phyloP scores from a whole-genome alignment of 2,329 filamentous ascomycete species.

The Stachybotrys chartarum region DNA sequence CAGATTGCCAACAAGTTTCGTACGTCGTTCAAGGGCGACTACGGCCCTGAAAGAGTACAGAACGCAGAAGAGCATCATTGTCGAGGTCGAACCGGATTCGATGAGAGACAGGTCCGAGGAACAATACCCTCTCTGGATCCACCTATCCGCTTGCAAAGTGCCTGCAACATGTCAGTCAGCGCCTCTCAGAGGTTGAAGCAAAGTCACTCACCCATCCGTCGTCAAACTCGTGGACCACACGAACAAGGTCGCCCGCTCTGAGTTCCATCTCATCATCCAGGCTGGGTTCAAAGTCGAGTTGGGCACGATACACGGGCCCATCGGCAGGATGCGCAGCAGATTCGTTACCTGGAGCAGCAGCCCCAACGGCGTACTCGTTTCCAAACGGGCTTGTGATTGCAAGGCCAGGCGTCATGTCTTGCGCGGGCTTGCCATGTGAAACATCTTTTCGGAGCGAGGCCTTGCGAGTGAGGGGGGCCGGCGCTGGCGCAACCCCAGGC shows the following conservation, averaged over 20 bases:
- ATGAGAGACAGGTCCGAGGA: slow-evolving; percentile 87
- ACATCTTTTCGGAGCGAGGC: slow-evolving; percentile 48
- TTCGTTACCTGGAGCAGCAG: slow-evolving; percentile 18
- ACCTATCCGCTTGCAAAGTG: slow-evolving; percentile 85
- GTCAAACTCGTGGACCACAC: slow-evolving; percentile 91
- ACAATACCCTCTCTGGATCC: slow-evolving; percentile 88
- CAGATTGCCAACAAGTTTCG: not conserved
- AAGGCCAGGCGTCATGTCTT: not conserved
- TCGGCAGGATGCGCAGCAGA: slow-evolving; percentile 40
- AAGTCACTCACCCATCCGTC: slow-evolving; percentile 81
- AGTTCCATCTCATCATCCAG: slow-evolving; percentile 89
- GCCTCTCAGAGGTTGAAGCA: not conserved
- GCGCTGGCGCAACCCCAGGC: slow-evolving; percentile 2
- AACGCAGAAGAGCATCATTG: not conserved
- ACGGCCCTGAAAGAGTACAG: not conserved
- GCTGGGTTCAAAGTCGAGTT: slow-evolving; percentile 88
- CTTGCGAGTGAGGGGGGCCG: slow-evolving; percentile 39
- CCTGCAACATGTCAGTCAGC: slow-evolving; percentile 42
- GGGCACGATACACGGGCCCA: slow-evolving; percentile 77
- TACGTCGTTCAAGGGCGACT: not conserved
- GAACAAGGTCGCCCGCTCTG: slow-evolving; percentile 72
- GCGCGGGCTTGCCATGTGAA: slow-evolving; percentile 32
- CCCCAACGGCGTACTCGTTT: slow-evolving; percentile 43
- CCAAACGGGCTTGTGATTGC: slow-evolving; percentile 33
- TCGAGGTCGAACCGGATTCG: slow-evolving; percentile 83